Conservation (phyloP, 2,329 filamentous ascomycete species). For the Aspergillus pseudotamarii region DNA sequence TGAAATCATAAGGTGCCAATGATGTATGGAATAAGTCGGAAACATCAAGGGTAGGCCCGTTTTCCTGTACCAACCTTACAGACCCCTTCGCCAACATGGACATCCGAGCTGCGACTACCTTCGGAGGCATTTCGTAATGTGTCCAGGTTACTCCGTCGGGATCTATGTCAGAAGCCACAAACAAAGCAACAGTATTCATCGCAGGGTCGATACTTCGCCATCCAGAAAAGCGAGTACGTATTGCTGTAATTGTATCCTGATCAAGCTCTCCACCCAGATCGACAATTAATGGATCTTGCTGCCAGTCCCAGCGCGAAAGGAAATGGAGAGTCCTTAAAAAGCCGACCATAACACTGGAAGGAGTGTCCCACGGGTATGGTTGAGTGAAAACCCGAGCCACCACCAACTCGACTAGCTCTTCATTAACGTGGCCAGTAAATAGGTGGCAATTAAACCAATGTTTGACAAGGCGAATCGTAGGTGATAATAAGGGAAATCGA, state of each 20-base stretch:
- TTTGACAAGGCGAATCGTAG: conserved; percentile 82
- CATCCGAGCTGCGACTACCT: conserved; percentile 82
- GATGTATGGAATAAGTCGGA: conserved; percentile 71
- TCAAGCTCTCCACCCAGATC: conserved; percentile 70
- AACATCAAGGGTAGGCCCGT: conserved; percentile 58
- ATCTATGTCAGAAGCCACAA: conserved; percentile 80
- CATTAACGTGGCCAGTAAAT: conserved; percentile 71
- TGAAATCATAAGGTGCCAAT: conserved; percentile 78
- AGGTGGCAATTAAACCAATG: conserved; percentile 87
- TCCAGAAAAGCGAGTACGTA: conserved; percentile 73
- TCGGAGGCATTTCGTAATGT: conserved; percentile 68
- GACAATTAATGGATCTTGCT: conserved; percentile 76
- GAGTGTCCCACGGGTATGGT: conserved; percentile 77
- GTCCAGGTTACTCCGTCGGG: conserved; percentile 79
- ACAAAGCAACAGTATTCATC: conserved; percentile 80
- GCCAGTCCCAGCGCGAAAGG: conserved; percentile 90
- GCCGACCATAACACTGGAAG: conserved; percentile 75
- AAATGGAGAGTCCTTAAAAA: conserved; percentile 80
- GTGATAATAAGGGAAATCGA: conserved; percentile 75
- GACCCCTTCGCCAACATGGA: conserved; percentile 79
- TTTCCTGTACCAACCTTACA: conserved; percentile 60
- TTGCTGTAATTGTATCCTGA: conserved; percentile 60
- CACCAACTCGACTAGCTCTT: conserved; percentile 83
- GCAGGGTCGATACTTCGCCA: conserved; percentile 87
- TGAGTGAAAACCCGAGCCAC: conserved; percentile 77